phyloP scores from a whole-genome alignment of 1,284 basidiomycete species.

The Moniliophthora roreri region DNA sequence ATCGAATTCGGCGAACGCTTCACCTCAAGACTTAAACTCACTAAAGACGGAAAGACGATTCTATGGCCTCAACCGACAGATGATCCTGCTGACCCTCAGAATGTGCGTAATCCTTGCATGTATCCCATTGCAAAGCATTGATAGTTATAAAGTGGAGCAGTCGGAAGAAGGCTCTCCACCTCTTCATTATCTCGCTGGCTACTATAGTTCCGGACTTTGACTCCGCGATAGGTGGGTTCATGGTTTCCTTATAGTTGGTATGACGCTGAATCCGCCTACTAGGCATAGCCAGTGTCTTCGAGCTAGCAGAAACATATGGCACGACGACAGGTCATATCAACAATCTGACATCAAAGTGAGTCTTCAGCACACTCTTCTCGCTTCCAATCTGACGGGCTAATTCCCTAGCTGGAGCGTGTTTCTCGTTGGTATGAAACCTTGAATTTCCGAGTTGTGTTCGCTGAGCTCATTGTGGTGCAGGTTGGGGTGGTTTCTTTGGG shows the following conservation, averaged over 20 bases:
- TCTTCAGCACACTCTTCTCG: slow-evolving; percentile 5
- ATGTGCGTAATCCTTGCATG: slow-evolving; percentile 30
- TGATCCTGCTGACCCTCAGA: slow-evolving; percentile 56
- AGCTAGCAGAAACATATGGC: slow-evolving; percentile 43
- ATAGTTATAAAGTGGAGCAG: slow-evolving; percentile 6
- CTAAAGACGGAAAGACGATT: slow-evolving; percentile 45
- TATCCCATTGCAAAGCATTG: background rate
- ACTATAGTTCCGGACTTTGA: slow-evolving; percentile 49
- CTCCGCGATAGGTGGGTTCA: slow-evolving; percentile 39
- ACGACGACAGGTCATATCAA: slow-evolving; percentile 50
- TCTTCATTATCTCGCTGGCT: slow-evolving; percentile 44
- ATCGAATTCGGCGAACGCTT: slow-evolving; percentile 47
- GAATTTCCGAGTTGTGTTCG: background rate
- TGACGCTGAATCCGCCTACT: background rate
- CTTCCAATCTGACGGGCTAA: too few relatives aligned
- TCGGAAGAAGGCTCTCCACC: slow-evolving; percentile 26
- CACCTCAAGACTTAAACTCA: slow-evolving; percentile 48
- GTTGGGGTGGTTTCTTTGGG: slow-evolving; percentile 48
- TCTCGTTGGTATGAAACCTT: slow-evolving; percentile 34
- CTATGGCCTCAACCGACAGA: slow-evolving; percentile 59
- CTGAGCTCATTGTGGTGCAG: background rate
- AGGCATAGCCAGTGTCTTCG: slow-evolving; percentile 49
- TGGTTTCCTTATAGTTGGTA: background rate
- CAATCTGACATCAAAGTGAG: slow-evolving; percentile 46
- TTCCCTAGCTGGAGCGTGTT: slow-evolving; percentile 48